Base-by-base conservation (phyloP, 2,329 filamentous ascomycete species). In the Colletotrichum sp. region DNA sequence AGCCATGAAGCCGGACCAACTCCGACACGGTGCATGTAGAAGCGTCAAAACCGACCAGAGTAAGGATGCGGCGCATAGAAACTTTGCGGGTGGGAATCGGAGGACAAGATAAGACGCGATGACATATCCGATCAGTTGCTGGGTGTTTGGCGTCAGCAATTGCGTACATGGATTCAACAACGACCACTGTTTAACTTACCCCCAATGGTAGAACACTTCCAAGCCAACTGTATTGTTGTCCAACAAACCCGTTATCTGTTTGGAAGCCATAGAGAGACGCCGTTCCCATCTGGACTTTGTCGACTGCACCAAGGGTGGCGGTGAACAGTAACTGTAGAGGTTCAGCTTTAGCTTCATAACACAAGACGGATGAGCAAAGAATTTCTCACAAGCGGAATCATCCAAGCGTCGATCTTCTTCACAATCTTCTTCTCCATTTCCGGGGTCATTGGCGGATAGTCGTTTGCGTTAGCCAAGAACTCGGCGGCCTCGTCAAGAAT, bases 231-330 rank as follows among this genome's bases (percentile, higher is more conserved):
- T 58, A 58, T 13, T 58, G 27, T 13, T 58, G 55, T n/a, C 78
- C 76, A 5, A 61, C 57, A 11, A 77, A 74, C 11, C 74, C 58
- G 47, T 76, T 76, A 58, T 76, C 77, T 18, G 76, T 38, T 8
- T 47, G 71, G 27, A 78, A 76, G 73, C 77, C 78, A 70, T 78
- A 80, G 47, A 78, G 78, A 24, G 69, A 80, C 21, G 69, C 78
- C 43, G 78, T 81, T 12, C 74, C 75, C 65, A 82, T 78, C 13
- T 79, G 79, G 63, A 81, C 79, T 66, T 82, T 82, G 76, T 82
- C 79, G 24, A 81, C 58, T 8, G 58, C 58, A n/a, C 58, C 58
- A 9, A 72, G 24, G 8, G 58, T 61, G 15, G 75, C 72, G 27
- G 74, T 64, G 57, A 70, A 38, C 47, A 71, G 54, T 11, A 61